These are phyloP conservation scores for grape (Vitis vinifera) DNA, from an alignment of 164 flowering plant genomes.

Conservation along the genomic window DNA sequence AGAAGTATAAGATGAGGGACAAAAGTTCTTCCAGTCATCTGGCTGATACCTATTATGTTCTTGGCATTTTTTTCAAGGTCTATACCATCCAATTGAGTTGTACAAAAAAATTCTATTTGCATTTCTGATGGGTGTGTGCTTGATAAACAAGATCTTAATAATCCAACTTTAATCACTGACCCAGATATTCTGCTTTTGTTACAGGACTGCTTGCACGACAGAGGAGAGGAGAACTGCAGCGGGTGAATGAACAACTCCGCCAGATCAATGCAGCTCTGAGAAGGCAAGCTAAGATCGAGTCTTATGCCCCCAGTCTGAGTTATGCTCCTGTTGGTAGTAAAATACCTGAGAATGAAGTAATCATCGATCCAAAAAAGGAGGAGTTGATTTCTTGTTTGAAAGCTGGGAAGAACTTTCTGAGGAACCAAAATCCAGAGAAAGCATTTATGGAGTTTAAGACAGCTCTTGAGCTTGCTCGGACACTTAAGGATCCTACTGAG, in stretches of 20 bases:
- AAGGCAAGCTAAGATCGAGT: conserved; percentile 97
- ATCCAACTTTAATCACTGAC: too few species aligned
- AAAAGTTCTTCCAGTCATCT: too few species aligned
- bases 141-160: too few species aligned
- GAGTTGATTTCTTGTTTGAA: conserved; percentile 68
- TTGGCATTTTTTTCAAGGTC: too few species aligned
- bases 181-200: background rate
- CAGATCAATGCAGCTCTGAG: conserved; percentile 92
- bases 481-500: conserved; percentile 66
- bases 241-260: conserved; percentile 85
- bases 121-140: too few species aligned
- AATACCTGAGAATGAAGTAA: conserved; percentile 66
- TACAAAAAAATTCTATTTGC: too few species aligned
- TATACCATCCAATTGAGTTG: too few species aligned
- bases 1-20: too few species aligned
- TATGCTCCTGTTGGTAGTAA: conserved; percentile 83
- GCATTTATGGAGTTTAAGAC: conserved; percentile 72
- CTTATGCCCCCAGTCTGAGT: conserved; percentile 89
- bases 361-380: conserved; percentile 75
- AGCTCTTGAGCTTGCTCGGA: conserved; percentile 84
- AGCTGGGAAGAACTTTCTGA: conserved; percentile 74
- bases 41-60: too few species aligned
- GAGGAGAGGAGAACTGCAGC: conserved; percentile 71
- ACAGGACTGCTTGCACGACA: conserved; percentile 91
- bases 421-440: conserved; percentile 78